Evolutionary conservation across 2,329 filamentous ascomycete species (phyloP).

Genomic region (Fusarium pseudograminearum): DNA sequence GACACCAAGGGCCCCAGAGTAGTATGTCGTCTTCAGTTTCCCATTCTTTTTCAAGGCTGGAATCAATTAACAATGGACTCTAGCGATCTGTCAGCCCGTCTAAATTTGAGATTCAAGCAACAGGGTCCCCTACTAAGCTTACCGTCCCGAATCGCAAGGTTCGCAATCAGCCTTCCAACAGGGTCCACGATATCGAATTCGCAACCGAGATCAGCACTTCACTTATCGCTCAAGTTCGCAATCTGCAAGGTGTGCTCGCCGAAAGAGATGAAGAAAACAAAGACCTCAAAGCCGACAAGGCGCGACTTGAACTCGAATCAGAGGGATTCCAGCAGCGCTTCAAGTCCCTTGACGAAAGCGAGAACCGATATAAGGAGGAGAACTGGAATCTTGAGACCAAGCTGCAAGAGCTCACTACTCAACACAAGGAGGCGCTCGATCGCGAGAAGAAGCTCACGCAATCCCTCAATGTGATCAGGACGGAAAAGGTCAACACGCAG

Average conservation of each 20-base stretch:
- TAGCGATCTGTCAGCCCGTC: slow-evolving; percentile 78
- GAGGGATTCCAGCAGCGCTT: slow-evolving; percentile 84
- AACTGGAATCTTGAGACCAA: slow-evolving; percentile 98
- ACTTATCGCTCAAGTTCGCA: slow-evolving; percentile 91
- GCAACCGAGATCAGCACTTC: slow-evolving; percentile 98
- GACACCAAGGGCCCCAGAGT: slow-evolving; percentile 66
- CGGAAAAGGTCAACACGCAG: slow-evolving; percentile 82
- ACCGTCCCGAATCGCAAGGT: slow-evolving; percentile 88
- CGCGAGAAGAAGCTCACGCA: slow-evolving; percentile 86
- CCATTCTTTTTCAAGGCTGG: not conserved
- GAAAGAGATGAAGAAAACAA: slow-evolving; percentile 91
- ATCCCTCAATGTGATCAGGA: slow-evolving; percentile 73
- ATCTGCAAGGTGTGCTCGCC: slow-evolving; percentile 84
- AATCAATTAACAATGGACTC: slow-evolving; percentile 22
- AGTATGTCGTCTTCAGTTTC: slow-evolving; percentile 56
- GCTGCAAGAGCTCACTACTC: slow-evolving; percentile 82
- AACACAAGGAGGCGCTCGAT: slow-evolving; percentile 80
- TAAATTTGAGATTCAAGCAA: slow-evolving; percentile 86
- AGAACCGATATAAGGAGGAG: slow-evolving; percentile 96
- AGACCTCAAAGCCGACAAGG: slow-evolving; percentile 78
- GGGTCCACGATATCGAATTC: slow-evolving; percentile 96
- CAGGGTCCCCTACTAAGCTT: slow-evolving; percentile 88
- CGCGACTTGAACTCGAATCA: slow-evolving; percentile 83
- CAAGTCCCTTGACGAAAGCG: slow-evolving; percentile 88
- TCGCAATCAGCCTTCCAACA: slow-evolving; percentile 87